Conservation (phyloP, 805 yeast genomes). For the Millerago galiae region DNA sequence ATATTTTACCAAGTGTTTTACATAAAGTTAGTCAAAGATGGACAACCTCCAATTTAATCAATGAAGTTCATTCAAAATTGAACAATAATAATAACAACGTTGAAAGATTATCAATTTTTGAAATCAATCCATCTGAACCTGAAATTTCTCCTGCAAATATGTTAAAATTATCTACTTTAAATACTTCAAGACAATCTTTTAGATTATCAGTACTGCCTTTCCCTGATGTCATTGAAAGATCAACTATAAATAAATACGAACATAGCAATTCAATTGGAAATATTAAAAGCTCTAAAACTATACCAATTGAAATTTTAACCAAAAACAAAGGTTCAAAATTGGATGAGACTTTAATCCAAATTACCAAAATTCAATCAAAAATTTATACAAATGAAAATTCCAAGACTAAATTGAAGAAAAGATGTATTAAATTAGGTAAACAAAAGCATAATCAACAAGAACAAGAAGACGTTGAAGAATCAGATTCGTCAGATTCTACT, state of each 20-base stretch:
- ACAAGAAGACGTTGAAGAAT: background rate
- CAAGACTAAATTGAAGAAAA: constrained; percentile 13
- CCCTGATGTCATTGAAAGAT: constrained; percentile 51
- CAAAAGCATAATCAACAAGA: constrained; percentile 3
- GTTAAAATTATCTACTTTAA: constrained; percentile 59
- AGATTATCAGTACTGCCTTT: constrained; percentile 59
- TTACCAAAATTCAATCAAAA: constrained; percentile 22
- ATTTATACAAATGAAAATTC: constrained; percentile 19
- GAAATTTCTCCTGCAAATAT: constrained; percentile 61
- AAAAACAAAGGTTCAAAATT: constrained; percentile 8
- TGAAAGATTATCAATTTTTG: constrained; percentile 37
- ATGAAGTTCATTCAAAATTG: constrained; percentile 20
- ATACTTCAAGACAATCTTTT: constrained; percentile 73
- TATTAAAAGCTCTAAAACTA: constrained; percentile 11
- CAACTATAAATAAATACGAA: constrained; percentile 25
- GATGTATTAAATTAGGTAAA: constrained; percentile 19
- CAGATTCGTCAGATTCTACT: constrained; percentile 16
- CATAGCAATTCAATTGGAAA: constrained; percentile 7
- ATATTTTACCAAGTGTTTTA: constrained; percentile 73
- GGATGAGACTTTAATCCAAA: constrained; percentile 18
- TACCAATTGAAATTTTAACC: constrained; percentile 18
- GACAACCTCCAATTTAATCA: constrained; percentile 34
- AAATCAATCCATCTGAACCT: constrained; percentile 52
- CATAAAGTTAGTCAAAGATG: constrained; percentile 70
- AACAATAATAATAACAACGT: constrained; percentile 15